Conservation (phyloP, 2,329 filamentous ascomycete species). For the Phialophora chinensis region DNA sequence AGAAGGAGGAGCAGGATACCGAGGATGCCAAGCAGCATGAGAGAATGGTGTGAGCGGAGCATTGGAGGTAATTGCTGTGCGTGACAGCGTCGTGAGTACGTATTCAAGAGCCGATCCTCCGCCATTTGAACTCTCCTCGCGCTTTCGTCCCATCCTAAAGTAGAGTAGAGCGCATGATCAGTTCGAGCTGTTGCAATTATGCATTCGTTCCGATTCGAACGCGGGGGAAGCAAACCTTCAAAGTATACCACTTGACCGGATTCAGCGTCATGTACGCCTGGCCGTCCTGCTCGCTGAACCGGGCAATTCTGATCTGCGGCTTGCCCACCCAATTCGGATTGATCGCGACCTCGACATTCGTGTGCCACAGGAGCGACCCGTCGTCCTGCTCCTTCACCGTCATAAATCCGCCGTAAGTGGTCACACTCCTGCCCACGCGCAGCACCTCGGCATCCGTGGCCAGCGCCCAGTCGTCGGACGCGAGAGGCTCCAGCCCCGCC, state of each 20-base stretch:
- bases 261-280: constrained; percentile 25
- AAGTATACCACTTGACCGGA: constrained; percentile 26
- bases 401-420: constrained; percentile 28
- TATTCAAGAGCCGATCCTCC: constrained; percentile 26
- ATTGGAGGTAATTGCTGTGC: too few species aligned
- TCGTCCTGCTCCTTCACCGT: constrained; percentile 22
- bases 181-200: neutral
- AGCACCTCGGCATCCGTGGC: constrained; percentile 28
- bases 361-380: constrained; percentile 29
- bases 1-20: neutral
- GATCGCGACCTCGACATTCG: constrained; percentile 27
- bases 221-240: constrained; percentile 19
- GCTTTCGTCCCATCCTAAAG: constrained; percentile 28
- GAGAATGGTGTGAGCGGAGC: neutral
- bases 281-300: constrained; percentile 18
- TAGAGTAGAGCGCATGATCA: neutral
- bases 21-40: neutral
- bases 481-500: constrained; percentile 13
- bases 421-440: constrained; percentile 21
- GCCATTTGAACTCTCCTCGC: constrained; percentile 30
- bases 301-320: constrained; percentile 23
- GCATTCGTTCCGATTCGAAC: neutral
- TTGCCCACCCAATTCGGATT: constrained; percentile 33
- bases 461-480: constrained; percentile 17
- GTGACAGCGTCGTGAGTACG: neutral